Conservation (phyloP, 108 stramenopile species). For the Aureococcus anophagefferens region DNA sequence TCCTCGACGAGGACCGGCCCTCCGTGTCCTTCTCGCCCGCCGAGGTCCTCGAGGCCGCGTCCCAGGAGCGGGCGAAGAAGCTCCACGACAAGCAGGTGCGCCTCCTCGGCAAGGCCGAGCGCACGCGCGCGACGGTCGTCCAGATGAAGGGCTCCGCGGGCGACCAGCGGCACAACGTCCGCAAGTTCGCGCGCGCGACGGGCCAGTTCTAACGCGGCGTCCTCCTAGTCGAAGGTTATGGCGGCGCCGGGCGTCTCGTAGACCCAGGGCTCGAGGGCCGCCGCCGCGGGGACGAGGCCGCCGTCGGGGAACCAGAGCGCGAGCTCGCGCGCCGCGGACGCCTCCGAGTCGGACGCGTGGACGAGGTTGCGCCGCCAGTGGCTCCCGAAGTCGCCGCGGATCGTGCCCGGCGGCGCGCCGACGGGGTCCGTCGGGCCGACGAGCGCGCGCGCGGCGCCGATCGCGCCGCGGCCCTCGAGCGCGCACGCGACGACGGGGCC, state of each 20-base stretch:
- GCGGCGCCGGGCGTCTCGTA: not conserved
- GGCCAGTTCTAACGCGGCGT: too few species aligned
- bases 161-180: too few species aligned
- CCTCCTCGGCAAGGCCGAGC: too few species aligned
- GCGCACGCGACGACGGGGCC: not conserved
- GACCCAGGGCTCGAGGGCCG: not conserved
- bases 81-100: too few species aligned
- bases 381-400: not conserved
- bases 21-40: too few species aligned
- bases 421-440: not conserved
- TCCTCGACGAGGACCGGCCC: too few species aligned
- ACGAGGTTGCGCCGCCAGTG: constrained; percentile 1
- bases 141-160: too few species aligned
- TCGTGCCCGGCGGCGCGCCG: not conserved
- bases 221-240: not conserved
- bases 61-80: too few species aligned
- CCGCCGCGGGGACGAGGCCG: not conserved
- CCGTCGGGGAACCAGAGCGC: not conserved
- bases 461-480: not conserved
- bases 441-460: not conserved
- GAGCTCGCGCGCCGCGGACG: not conserved
- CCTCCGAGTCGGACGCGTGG: not conserved
- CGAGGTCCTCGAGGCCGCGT: too few species aligned
- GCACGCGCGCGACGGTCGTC: too few species aligned
- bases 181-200: too few species aligned